These are phyloP conservation scores for Globisporangium ultimum DNA, from an alignment of 352 stramenopile species.

Conservation along the genomic window DNA sequence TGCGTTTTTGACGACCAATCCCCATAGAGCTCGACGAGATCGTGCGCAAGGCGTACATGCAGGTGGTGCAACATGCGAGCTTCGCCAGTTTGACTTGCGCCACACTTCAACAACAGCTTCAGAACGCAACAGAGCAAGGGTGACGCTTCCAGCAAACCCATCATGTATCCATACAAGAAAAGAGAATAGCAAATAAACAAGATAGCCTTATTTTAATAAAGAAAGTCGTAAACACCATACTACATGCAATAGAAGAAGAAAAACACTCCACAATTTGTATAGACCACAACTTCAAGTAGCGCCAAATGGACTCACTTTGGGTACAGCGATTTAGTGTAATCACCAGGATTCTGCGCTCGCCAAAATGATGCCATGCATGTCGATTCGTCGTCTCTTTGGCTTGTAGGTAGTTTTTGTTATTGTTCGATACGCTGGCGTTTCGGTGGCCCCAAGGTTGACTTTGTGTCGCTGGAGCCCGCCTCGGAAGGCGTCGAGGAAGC, in stretches of 20 bases:
- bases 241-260: neutral
- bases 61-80: neutral
- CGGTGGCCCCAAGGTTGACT: neutral
- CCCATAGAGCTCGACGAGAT: neutral
- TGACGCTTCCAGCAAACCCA: no score
- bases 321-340: neutral
- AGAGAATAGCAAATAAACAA: neutral
- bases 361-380: no score
- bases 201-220: neutral
- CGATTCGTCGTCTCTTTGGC: neutral
- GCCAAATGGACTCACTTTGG: neutral
- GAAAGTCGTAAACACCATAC: no score
- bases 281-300: neutral
- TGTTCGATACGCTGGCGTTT: neutral
- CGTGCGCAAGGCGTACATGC: neutral
- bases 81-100: neutral
- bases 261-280: neutral
- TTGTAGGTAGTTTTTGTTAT: neutral
- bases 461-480: neutral
- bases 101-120: conserved; percentile 1
- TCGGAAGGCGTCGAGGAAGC: neutral
- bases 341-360: no score
- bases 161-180: conserved; percentile 1
- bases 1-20: neutral
- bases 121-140: neutral